Conservation (phyloP, 2,329 filamentous ascomycete species). For the Ophiostoma perfectum region DNA sequence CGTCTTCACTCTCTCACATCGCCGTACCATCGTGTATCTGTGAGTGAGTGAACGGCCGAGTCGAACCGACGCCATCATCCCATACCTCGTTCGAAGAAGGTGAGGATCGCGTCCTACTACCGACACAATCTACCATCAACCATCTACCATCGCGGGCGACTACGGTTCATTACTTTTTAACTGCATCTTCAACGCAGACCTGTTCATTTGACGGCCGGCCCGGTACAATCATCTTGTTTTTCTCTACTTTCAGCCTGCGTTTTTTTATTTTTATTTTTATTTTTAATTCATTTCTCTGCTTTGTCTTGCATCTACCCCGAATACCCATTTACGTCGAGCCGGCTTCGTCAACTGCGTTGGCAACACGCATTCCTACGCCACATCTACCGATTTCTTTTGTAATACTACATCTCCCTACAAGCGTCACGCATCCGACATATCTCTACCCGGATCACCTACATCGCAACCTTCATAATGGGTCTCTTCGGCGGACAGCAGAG, state of each 20-base stretch:
- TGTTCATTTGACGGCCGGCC: constrained; percentile 28
- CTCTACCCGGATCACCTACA: not conserved
- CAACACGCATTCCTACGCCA: not conserved
- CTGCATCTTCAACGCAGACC: not conserved
- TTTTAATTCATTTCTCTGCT: not conserved
- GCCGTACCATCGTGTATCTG: not conserved
- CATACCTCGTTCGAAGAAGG: not conserved
- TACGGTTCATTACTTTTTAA: constrained; percentile 30
- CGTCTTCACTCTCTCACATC: constrained; percentile 13
- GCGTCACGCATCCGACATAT: not conserved
- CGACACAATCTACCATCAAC: not conserved
- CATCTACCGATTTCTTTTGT: constrained; percentile 8
- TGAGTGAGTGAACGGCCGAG: not conserved
- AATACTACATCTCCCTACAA: not conserved
- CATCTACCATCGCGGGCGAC: constrained; percentile 34
- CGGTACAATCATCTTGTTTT: constrained; percentile 22
- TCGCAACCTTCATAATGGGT: constrained; percentile 50
- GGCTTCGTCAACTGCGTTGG: constrained; percentile 11
- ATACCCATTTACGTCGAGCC: constrained; percentile 14
- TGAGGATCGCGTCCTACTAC: not conserved
- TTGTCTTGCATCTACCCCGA: not conserved
- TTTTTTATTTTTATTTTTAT: constrained; percentile 12
- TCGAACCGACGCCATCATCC: not conserved
- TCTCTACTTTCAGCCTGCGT: constrained; percentile 18
- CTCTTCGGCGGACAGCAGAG: constrained; percentile 59